Conservation (phyloP, 1,284 basidiomycete species). For the Bondarzewia mesenterica region DNA sequence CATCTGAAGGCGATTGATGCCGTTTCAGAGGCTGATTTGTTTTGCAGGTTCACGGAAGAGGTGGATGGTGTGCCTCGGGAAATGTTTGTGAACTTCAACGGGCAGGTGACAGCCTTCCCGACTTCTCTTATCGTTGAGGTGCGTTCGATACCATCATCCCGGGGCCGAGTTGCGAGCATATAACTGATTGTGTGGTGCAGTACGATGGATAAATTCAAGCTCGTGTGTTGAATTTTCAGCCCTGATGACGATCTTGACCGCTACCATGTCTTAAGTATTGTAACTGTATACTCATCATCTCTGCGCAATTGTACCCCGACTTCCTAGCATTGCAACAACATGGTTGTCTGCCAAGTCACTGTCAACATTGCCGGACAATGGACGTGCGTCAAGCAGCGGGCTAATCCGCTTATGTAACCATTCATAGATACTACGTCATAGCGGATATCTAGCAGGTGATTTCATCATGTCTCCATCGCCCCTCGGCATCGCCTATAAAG, state of each 20-base stretch:
- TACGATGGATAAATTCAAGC: not conserved
- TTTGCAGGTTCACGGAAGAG: constrained; percentile 14
- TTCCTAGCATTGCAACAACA: too few relatives aligned
- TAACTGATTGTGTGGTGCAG: not conserved
- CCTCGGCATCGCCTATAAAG: not conserved
- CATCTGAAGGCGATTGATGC: not conserved
- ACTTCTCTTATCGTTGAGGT: constrained; percentile 22
- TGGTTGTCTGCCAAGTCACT: too few relatives aligned
- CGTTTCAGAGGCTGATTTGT: not conserved
- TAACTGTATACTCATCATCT: too few relatives aligned
- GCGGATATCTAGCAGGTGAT: not conserved
- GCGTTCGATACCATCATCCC: constrained; percentile 1
- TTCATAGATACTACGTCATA: too few relatives aligned
- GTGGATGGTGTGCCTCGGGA: constrained; percentile 14
- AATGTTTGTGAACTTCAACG: constrained; percentile 18
- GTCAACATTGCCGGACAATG: too few relatives aligned
- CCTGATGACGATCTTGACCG: not conserved
- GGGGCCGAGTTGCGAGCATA: too few relatives aligned
- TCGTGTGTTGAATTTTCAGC: not conserved
- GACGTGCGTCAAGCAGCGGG: too few relatives aligned
- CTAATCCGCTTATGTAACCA: too few relatives aligned
- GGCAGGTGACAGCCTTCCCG: constrained; percentile 20
- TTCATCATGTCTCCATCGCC: not conserved
- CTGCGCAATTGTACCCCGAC: too few relatives aligned
- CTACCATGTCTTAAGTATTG: too few relatives aligned